Conservation (phyloP, 495 filamentous ascomycete species). For the Pyrenopolyporus hunteri region DNA sequence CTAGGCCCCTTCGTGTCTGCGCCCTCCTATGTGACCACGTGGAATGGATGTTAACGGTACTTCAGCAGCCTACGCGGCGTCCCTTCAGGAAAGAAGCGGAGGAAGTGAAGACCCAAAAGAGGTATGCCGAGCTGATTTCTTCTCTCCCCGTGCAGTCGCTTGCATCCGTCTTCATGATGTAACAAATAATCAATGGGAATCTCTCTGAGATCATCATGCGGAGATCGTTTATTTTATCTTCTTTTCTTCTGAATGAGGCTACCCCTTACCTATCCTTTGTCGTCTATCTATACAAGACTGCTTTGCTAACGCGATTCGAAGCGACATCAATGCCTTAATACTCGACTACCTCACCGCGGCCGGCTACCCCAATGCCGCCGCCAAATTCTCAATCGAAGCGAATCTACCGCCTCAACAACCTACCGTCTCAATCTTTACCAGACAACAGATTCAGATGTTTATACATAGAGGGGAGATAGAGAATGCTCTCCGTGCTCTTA, state of each 20-base stretch:
- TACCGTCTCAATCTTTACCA: slow-evolving; percentile 71
- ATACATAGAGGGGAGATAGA: slow-evolving; percentile 87
- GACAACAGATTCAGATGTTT: slow-evolving; percentile 77
- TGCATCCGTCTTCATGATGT: slow-evolving; percentile 71
- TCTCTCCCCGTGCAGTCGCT: slow-evolving; percentile 17
- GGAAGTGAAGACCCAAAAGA: slow-evolving; percentile 86
- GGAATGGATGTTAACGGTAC: slow-evolving; percentile 13
- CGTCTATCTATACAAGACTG: slow-evolving; percentile 36
- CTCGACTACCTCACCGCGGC: slow-evolving; percentile 98
- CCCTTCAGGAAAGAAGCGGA: slow-evolving; percentile 80
- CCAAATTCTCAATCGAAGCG: slow-evolving; percentile 92
- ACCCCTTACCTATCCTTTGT: slow-evolving; percentile 17
- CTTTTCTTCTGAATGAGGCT: slow-evolving; percentile 69
- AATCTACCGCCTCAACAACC: slow-evolving; percentile 78
- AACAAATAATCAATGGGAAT: slow-evolving; percentile 96
- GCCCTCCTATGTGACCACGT: too few relatives aligned
- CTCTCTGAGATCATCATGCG: slow-evolving; percentile 94
- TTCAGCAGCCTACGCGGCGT: slow-evolving; percentile 67
- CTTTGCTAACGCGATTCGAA: slow-evolving; percentile 50
- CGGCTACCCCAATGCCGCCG: slow-evolving; percentile 90
- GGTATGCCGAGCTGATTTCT: slow-evolving; percentile 63
- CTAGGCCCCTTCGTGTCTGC: not conserved
- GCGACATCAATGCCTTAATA: slow-evolving; percentile 93
- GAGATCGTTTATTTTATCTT: slow-evolving; percentile 71
- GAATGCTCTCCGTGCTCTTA: slow-evolving; percentile 81